Evolutionary conservation across 129 eudicot species (phyloP).

Genomic region (Tanacetum coccineum): DNA sequence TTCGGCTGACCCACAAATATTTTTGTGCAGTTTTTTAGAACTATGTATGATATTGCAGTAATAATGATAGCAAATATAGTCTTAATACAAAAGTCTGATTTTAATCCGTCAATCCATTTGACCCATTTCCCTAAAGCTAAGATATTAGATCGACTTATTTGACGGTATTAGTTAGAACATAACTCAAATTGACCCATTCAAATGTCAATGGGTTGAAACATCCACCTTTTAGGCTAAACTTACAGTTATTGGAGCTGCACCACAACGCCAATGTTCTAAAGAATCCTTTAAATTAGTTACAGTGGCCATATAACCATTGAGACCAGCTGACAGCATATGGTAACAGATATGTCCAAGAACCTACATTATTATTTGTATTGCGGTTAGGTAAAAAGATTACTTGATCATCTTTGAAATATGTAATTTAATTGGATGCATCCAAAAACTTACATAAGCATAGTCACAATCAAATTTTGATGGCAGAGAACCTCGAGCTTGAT

Average conservation of each 20-base stretch:
- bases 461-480: conserved; percentile 97
- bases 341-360: conserved; percentile 96
- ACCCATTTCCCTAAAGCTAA: no score
- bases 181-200: neutral
- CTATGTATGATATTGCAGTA: no score
- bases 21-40: no score
- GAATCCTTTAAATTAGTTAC: conserved; percentile 83
- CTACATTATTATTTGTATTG: conserved; percentile 32
- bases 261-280: conserved; percentile 83
- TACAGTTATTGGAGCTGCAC: conserved; percentile 98
- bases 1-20: no score
- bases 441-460: conserved; percentile 76
- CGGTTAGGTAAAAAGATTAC: neutral
- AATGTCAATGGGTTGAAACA: neutral
- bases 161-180: neutral
- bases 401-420: neutral
- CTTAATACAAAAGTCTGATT: no score
- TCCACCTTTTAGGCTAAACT: conserved; percentile 9
- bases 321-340: conserved; percentile 94
- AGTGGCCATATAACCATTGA: conserved; percentile 97
- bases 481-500: conserved; percentile 96
- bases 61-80: no score
- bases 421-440: neutral
- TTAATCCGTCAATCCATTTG: no score
- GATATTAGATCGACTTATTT: neutral